phyloP scores from a whole-genome alignment of 2,329 filamentous ascomycete genomes.

The Phoma sp. region DNA sequence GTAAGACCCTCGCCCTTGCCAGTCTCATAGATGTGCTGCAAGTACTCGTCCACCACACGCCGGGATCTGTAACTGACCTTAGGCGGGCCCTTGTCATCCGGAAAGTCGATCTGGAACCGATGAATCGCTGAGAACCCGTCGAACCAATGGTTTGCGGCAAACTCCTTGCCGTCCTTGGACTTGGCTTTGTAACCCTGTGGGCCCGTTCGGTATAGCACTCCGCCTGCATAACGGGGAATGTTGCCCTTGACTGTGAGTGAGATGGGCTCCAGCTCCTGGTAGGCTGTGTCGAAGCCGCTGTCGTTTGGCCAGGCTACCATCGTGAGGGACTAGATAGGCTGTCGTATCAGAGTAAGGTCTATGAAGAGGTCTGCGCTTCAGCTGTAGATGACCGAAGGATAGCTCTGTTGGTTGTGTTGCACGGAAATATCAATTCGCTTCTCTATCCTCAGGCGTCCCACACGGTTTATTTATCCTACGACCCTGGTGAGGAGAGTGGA shows the following conservation, averaged over 20 bases:
- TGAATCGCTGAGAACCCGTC: conserved; percentile 76
- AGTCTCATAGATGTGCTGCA: conserved; percentile 65
- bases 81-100: conserved; percentile 40
- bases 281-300: conserved; percentile 65
- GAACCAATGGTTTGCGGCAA: conserved; percentile 77
- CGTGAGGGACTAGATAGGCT: not conserved
- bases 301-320: conserved; percentile 41
- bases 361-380: not conserved
- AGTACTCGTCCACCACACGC: conserved; percentile 67
- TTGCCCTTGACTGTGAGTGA: conserved; percentile 66
- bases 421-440: no score
- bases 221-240: conserved; percentile 75
- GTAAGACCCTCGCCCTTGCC: conserved; percentile 64
- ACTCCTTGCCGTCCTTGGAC: conserved; percentile 63
- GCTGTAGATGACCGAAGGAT: no score
- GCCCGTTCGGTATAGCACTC: conserved; percentile 71
- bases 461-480: not conserved
- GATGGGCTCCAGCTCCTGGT: conserved; percentile 69
- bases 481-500: not conserved
- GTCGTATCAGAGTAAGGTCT: not conserved
- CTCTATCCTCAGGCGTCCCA: no score
- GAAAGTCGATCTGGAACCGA: conserved; percentile 69
- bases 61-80: conserved; percentile 74
- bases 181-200: conserved; percentile 69
- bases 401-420: no score